A percentile compares a stretch with the other conserved stretches of the same genome.
Conservation (phyloP, 1,139 yeast genomes). For the Scheffersomyces cryptocercus region DNA sequence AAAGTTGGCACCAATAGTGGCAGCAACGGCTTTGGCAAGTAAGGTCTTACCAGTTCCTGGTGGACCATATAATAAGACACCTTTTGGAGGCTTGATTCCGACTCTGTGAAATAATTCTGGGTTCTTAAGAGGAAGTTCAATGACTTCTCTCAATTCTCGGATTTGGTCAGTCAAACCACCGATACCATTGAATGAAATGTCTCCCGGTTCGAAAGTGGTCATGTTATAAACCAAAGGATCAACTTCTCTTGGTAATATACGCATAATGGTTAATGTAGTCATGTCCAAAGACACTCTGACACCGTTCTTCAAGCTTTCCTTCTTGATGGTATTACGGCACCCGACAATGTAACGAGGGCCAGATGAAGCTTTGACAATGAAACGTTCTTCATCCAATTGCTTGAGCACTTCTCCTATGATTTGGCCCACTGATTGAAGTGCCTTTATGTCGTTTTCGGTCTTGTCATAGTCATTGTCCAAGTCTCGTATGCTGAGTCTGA, state of each 20-base stretch:
- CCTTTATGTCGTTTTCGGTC: slow-evolving; percentile 96
- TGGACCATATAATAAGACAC: slow-evolving; percentile 96
- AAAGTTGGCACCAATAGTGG: slow-evolving; percentile 97
- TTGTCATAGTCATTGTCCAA: slow-evolving; percentile 83
- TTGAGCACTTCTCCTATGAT: slow-evolving; percentile 96
- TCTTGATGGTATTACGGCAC: slow-evolving; percentile 89
- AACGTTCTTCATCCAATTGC: slow-evolving; percentile 92
- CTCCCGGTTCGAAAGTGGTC: slow-evolving; percentile 98
- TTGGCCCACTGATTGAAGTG: slow-evolving; percentile 96
- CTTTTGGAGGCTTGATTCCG: slow-evolving; percentile 98
- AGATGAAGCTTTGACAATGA: slow-evolving; percentile 93
- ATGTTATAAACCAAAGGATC: slow-evolving; percentile 98
- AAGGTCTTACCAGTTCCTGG: slow-evolving; percentile 98
- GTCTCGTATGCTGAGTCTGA: slow-evolving; percentile 81
- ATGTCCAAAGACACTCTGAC: slow-evolving; percentile 96
- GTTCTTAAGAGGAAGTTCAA: slow-evolving; percentile 94
- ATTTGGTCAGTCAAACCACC: slow-evolving; percentile 98
- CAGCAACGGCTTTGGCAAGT: slow-evolving; percentile 97
- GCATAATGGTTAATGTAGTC: slow-evolving; percentile 97
- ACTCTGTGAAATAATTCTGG: slow-evolving; percentile 95
- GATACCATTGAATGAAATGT: slow-evolving; percentile 88
- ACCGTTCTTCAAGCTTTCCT: slow-evolving; percentile 84
- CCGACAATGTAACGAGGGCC: slow-evolving; percentile 99
- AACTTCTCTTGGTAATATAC: slow-evolving; percentile 95
- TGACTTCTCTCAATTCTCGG: slow-evolving; percentile 94